phyloP scores from a whole-genome alignment of 2,329 filamentous ascomycete genomes.

The Penicillium italicum region DNA sequence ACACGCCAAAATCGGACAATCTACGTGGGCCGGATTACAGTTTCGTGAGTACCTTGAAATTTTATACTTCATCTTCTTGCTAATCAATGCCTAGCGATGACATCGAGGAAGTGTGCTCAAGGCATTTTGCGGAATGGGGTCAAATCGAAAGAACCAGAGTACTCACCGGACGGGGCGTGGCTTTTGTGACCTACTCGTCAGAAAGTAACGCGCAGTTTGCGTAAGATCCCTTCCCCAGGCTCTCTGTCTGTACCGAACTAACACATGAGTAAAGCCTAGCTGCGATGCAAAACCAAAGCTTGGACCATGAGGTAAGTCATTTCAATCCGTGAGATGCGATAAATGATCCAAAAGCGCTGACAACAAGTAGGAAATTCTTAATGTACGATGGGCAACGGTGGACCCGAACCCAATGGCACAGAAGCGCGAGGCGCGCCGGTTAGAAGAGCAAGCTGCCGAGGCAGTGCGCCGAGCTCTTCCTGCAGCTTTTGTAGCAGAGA shows the following conservation, averaged over 20 bases:
- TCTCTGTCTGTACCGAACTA: not conserved
- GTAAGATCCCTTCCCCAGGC: slow-evolving; percentile 32
- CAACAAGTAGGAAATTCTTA: slow-evolving; percentile 68
- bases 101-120: slow-evolving; percentile 86
- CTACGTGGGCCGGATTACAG: slow-evolving; percentile 71
- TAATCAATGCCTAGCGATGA: slow-evolving; percentile 62
- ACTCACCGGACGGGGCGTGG: slow-evolving; percentile 82
- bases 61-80: not conserved
- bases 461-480: slow-evolving; percentile 85
- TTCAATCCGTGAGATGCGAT: not conserved
- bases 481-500: slow-evolving; percentile 84
- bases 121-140: slow-evolving; percentile 97
- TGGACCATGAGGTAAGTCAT: slow-evolving; percentile 63
- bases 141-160: slow-evolving; percentile 79
- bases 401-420: slow-evolving; percentile 95
- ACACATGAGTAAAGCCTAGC: slow-evolving; percentile 51
- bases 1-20: slow-evolving; percentile 87
- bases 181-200: slow-evolving; percentile 81
- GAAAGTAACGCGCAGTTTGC: slow-evolving; percentile 87
- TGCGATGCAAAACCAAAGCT: slow-evolving; percentile 88
- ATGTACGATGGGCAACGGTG: slow-evolving; percentile 94
- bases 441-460: slow-evolving; percentile 95
- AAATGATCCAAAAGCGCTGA: not conserved
- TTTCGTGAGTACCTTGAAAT: not conserved
- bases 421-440: slow-evolving; percentile 78